Percentiles rank a stretch among this genome's conserved stretches.
Conservation (phyloP, 2,329 filamentous ascomycete species). For the Colletotrichum scovillei region DNA sequence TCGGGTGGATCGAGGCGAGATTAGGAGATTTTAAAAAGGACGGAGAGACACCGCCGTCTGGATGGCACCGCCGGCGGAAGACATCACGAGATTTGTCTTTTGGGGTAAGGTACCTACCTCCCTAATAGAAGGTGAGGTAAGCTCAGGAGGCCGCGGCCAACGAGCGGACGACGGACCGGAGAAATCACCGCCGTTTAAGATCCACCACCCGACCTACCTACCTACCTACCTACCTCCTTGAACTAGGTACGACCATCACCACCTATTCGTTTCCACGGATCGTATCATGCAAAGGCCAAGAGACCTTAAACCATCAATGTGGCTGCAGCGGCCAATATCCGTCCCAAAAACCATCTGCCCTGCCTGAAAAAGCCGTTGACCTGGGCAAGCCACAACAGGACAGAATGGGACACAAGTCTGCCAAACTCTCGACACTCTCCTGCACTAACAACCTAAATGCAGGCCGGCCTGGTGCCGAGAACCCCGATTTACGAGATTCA, state of each 20-base stretch:
- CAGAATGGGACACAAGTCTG: background rate
- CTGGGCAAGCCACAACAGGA: background rate
- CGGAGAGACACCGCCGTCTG: background rate
- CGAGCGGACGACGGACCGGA: constrained; percentile 23
- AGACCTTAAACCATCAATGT: background rate
- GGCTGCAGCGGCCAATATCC: constrained; percentile 23
- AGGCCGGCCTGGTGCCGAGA: background rate
- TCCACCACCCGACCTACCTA: background rate
- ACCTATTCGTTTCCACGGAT: background rate
- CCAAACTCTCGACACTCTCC: background rate
- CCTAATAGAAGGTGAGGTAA: too few relatives aligned
- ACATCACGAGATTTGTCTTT: background rate
- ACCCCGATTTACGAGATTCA: constrained; percentile 16
- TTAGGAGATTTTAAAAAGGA: background rate
- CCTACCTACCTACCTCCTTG: too few relatives aligned
- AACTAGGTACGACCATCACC: too few relatives aligned
- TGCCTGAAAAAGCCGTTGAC: background rate
- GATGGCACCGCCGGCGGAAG: background rate
- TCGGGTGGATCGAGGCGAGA: background rate
- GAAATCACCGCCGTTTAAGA: background rate
- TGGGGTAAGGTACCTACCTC: too few relatives aligned
- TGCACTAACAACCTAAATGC: background rate
- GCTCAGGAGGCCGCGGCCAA: background rate
- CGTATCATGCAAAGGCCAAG: background rate
- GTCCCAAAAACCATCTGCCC: constrained; percentile 1